A percentile compares a stretch with the other conserved stretches of the same genome.
These are phyloP conservation scores for Diaporthe aspalathi DNA, from an alignment of 2,329 filamentous ascomycete genomes.

Conservation along the genomic window DNA sequence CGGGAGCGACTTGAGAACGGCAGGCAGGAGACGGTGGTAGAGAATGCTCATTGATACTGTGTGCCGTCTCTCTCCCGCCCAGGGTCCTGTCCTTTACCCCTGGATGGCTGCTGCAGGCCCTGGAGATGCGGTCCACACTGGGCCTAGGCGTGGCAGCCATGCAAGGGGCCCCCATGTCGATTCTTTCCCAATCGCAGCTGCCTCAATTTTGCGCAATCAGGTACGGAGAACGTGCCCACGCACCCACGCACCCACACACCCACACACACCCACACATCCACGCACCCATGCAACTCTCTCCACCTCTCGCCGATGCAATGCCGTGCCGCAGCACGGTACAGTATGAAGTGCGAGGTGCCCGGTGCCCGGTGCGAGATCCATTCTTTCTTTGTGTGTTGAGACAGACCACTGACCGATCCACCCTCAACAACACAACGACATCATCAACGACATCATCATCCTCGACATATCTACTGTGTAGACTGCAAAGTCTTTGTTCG, in stretches of 20 bases:
- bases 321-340: neutral
- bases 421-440: neutral
- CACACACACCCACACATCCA: neutral
- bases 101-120: slow-evolving; percentile 31
- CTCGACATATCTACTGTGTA: neutral
- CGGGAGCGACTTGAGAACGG: neutral
- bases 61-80: neutral
- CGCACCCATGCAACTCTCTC: neutral
- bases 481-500: neutral
- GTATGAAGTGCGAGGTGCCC: neutral
- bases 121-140: slow-evolving; percentile 15
- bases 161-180: slow-evolving; percentile 32
- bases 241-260: too few relatives aligned
- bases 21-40: neutral
- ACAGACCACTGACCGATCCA: neutral
- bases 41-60: neutral
- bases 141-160: slow-evolving; percentile 23
- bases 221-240: slow-evolving; percentile 17
- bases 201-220: slow-evolving; percentile 28
- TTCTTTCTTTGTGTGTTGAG: neutral
- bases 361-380: too few relatives aligned
- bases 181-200: slow-evolving; percentile 10
- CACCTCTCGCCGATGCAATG: slow-evolving; percentile 13
- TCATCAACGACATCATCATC: neutral
- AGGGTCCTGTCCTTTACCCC: slow-evolving; percentile 25